Percentiles rank a stretch among this genome's conserved stretches.
Evolutionary conservation across 345 rosid species (phyloP).

Genomic region (Hibiscus tridactylites): DNA sequence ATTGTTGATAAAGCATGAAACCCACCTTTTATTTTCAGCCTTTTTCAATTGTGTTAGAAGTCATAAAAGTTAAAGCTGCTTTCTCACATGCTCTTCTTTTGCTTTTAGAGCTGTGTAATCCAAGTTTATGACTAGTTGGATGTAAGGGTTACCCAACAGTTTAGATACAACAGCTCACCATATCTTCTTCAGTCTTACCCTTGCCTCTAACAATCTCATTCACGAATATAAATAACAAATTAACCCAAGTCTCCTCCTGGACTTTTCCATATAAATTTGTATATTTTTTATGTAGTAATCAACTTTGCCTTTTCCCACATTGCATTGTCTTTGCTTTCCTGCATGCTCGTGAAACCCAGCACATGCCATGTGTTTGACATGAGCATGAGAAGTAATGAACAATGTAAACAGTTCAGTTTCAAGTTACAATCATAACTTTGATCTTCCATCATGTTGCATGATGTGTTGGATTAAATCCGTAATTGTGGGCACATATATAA

Average conservation of each 20-base stretch:
- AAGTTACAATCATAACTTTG: slow-evolving; percentile 6
- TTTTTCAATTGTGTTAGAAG: slow-evolving; percentile 16
- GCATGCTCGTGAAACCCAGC: neutral
- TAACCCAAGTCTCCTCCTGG: slow-evolving; percentile 1
- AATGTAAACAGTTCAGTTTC: neutral
- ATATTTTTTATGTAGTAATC: neutral
- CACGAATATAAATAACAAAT: neutral
- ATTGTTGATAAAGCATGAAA: slow-evolving; percentile 23
- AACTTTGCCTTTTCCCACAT: neutral
- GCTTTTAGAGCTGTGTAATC: slow-evolving; percentile 21
- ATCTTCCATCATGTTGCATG: neutral
- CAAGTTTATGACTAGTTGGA: slow-evolving; percentile 1
- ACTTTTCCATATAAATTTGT: neutral
- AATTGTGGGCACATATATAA: no score
- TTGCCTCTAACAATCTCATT: no score
- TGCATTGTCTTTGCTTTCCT: neutral
- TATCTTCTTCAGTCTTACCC: neutral
- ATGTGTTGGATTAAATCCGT: neutral
- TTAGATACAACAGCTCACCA: slow-evolving; percentile 18
- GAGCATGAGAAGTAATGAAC: neutral
- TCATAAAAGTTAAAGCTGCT: slow-evolving; percentile 29
- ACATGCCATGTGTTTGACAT: neutral
- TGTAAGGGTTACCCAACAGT: slow-evolving; percentile 10
- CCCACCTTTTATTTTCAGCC: slow-evolving; percentile 16
- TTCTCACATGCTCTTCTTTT: slow-evolving; percentile 34